These are phyloP conservation scores for Zea mays DNA, from an alignment of 176 grass and related monocot species.

Conservation along the genomic window Zm-B73-REFERENCE-NAM-5.0 NC_050103.1:74153501-74154000, in stretches of 20 bases:
- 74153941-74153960: too few species aligned
- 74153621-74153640: conserved; percentile 18
- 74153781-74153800: neutral
- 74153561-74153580: conserved; percentile 77
- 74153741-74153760: neutral
- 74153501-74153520: conserved; percentile 80
- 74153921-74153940: conserved; percentile 18
- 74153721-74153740: neutral
- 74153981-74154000: too few species aligned
- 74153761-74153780: neutral
- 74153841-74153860: neutral
- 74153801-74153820: neutral
- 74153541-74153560: conserved; percentile 88
- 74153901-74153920: conserved; percentile 12
- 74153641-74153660: conserved; percentile 76
- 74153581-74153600: conserved; percentile 75
- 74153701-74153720: neutral
- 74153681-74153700: conserved; percentile 77
- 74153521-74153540: conserved; percentile 80
- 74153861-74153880: neutral
- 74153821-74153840: conserved; percentile 2
- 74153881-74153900: neutral
- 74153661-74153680: conserved; percentile 83
- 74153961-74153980: too few species aligned
- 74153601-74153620: conserved; percentile 70